Base-by-base conservation (phyloP, 768 basidiomycete genomes). In the Ramaria sp. region DNA sequence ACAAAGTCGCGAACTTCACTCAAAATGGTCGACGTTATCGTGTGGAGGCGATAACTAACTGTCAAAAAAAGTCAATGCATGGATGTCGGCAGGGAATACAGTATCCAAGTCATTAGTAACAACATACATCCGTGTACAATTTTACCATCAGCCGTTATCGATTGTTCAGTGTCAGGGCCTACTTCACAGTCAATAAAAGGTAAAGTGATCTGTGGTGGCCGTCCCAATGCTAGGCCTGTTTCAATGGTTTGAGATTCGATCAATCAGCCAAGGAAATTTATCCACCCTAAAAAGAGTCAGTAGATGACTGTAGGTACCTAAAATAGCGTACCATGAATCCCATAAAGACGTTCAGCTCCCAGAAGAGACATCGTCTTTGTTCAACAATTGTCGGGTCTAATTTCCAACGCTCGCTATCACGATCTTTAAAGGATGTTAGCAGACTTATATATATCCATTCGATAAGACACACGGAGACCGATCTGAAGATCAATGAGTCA, bases 351-450 rank as follows among this genome's bases (percentile, higher is more conserved):
- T 80, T 76, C 6, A 85, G 63, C 62, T 88, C 85, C 83, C 84
- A 88, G 62, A 88, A 88, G 6, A 88, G 66, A 7, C 71, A 67
- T 47, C 86, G 75, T 53, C 86, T 74, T 46, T 82, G 73, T 63
- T 86, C 75, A 11, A 84, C 78, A 15, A 72, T 77, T 66, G 81
- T 81, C 0, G 76, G 67, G 54, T 78, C 75, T 71, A 88, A 75
- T 62, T 81, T 77, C 71, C 85, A 88, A 51, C 79, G 73, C 19
- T 81, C 77, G 59, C 83, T 80, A 62, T 88, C 86, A 22, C 86
- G 82, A 70, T 88, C 86, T 88, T 60, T 54, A 46, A 39, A 20
- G 17, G 51, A 31, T 30, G 37, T 13, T 33, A 31, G 20, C 30
- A 34, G 30, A 5, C 13, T 7, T 20, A 11, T 15, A 53, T 20